Evolutionary conservation across 176 grass and related monocot genomes (phyloP).

Genomic region (Leersia perrieri): DNA sequence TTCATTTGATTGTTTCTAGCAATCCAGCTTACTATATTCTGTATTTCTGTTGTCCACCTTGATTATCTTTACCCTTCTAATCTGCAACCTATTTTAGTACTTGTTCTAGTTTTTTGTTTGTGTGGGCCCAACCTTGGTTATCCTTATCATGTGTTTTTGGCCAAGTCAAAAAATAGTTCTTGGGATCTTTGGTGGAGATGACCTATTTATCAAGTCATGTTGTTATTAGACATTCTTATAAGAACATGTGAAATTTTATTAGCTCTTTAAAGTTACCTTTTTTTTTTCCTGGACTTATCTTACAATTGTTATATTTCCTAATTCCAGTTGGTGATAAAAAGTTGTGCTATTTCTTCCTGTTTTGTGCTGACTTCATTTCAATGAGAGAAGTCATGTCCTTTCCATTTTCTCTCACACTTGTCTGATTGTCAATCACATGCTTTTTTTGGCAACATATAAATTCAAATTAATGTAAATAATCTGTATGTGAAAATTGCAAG

Average conservation of each 20-base stretch:
- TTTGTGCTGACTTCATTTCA: conserved; percentile 17
- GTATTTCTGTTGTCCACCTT: background rate
- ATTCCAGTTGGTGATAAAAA: background rate
- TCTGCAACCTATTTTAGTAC: background rate
- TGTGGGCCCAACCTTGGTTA: conserved; percentile 13
- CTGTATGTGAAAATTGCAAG: background rate
- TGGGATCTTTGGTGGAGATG: conserved; percentile 19
- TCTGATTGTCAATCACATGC: background rate
- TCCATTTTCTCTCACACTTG: background rate
- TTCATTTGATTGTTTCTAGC: conserved; percentile 16
- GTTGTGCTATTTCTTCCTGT: conserved; percentile 4
- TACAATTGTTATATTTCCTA: background rate
- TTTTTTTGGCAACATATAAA: conserved; percentile 13
- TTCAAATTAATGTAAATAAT: conserved; percentile 15
- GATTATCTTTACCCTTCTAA: conserved; percentile 11
- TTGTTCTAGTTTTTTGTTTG: conserved; percentile 10
- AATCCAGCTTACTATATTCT: conserved; percentile 10
- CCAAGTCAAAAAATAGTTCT: background rate
- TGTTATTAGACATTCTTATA: background rate
- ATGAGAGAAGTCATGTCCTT: background rate
- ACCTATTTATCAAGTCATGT: conserved; percentile 13
- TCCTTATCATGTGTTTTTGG: conserved; percentile 8
- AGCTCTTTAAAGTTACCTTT: background rate
- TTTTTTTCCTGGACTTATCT: background rate
- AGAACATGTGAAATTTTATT: background rate